These are phyloP conservation scores for Gnetum montanum DNA, from an alignment of 75 land plant genomes.

Conservation along the genomic window DNA sequence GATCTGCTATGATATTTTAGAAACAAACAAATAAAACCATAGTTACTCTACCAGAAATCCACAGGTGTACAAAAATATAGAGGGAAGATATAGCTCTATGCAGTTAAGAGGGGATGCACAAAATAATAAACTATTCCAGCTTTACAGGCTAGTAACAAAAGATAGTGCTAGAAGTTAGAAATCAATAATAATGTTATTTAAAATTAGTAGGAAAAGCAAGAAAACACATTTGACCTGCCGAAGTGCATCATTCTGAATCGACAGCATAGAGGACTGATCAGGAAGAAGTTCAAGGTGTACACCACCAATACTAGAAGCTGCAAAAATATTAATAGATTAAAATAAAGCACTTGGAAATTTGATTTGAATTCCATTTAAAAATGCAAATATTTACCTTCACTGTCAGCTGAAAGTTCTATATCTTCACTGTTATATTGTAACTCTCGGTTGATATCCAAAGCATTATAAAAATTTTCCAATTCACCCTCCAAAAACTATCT, in stretches of 20 bases:
- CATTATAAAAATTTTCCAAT: slow-evolving; percentile 26
- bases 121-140: no score
- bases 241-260: background rate
- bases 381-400: no score
- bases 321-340: slow-evolving; percentile 1
- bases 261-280: slow-evolving; percentile 19
- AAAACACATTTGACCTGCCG: slow-evolving; percentile 2
- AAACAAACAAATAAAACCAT: no score
- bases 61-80: no score
- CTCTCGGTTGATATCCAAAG: slow-evolving; percentile 15
- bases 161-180: no score
- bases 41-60: no score
- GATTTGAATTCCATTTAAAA: no score
- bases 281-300: slow-evolving; percentile 43
- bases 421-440: slow-evolving; percentile 27
- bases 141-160: no score
- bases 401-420: slow-evolving; percentile 30
- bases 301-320: slow-evolving; percentile 30
- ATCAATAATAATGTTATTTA: background rate
- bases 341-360: no score
- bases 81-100: no score
- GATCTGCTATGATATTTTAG: slow-evolving; percentile 10
- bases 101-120: no score
- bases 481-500: slow-evolving; percentile 29
- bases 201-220: no score